Evolutionary conservation across 225 moss, liverwort and hornwort genomes (phyloP).

Genomic region (Marchantia polymorpha): DNA sequence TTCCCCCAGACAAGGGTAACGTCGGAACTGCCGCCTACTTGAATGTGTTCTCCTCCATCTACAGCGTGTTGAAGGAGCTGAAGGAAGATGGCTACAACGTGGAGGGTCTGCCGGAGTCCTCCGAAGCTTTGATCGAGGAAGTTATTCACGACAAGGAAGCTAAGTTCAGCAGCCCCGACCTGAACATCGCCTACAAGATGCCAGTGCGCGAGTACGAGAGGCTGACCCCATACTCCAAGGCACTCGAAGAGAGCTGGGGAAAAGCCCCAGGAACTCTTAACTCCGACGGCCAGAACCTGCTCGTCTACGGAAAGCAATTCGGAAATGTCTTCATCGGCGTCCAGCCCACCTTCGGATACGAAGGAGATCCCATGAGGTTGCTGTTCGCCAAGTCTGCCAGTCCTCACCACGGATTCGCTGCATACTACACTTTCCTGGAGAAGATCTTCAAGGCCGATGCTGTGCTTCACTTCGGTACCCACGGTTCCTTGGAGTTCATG

Average conservation of each 20-base stretch:
- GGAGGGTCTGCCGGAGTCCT: slow-evolving; percentile 72
- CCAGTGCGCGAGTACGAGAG: slow-evolving; percentile 82
- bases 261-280: slow-evolving; percentile 89
- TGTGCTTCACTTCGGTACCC: slow-evolving; percentile 94
- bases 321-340: slow-evolving; percentile 96
- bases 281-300: slow-evolving; percentile 88
- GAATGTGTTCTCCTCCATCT: slow-evolving; percentile 94
- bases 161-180: slow-evolving; percentile 84
- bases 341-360: slow-evolving; percentile 96
- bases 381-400: slow-evolving; percentile 96
- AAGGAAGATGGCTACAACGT: slow-evolving; percentile 89
- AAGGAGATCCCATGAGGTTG: slow-evolving; percentile 98
- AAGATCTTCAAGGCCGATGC: slow-evolving; percentile 88
- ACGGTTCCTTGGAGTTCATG: slow-evolving; percentile 97
- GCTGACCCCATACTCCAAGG: slow-evolving; percentile 85
- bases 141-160: slow-evolving; percentile 98
- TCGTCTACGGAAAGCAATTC: slow-evolving; percentile 89
- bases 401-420: slow-evolving; percentile 98
- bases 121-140: slow-evolving; percentile 87
- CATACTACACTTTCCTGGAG: slow-evolving; percentile 87
- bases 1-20: slow-evolving; percentile 97
- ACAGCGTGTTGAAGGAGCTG: slow-evolving; percentile 85
- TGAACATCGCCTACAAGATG: slow-evolving; percentile 96
- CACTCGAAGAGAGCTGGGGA: slow-evolving; percentile 96
- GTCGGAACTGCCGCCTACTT: slow-evolving; percentile 96